A percentile compares a stretch with the other conserved stretches of the same genome.
Evolutionary conservation across 495 filamentous ascomycete genomes (phyloP).

Genomic region (Alectoria sarmentosa): DNA sequence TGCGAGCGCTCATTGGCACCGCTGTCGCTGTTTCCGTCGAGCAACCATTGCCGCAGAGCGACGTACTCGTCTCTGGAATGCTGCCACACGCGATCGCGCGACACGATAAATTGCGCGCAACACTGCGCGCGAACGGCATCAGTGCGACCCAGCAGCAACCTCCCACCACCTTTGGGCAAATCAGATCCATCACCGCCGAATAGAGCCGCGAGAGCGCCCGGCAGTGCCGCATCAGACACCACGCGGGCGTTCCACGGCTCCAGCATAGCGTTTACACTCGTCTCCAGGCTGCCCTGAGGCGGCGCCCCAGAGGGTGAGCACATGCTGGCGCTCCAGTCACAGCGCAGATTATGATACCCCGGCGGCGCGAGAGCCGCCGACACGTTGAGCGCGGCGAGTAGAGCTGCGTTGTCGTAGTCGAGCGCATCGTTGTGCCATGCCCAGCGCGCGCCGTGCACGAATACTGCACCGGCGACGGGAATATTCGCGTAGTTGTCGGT

Average conservation of each 20-base stretch:
- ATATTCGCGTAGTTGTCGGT: neutral
- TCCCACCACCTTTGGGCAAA: neutral
- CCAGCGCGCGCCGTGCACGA: neutral
- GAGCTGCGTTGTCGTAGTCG: constrained; percentile 27
- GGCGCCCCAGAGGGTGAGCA: neutral
- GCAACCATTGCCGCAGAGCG: neutral
- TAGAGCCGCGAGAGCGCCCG: neutral
- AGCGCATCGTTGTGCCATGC: neutral
- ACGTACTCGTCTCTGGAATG: neutral
- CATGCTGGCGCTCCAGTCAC: constrained; percentile 1
- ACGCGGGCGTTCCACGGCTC: neutral
- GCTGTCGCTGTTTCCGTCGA: neutral
- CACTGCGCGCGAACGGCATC: neutral
- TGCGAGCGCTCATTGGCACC: neutral
- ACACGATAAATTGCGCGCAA: neutral
- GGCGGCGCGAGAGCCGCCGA: neutral
- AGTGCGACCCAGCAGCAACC: neutral
- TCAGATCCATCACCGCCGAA: neutral
- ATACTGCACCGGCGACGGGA: neutral
- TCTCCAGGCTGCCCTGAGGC: neutral
- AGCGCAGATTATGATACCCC: neutral
- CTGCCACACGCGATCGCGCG: neutral
- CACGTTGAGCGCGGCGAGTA: constrained; percentile 40
- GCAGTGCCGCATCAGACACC: neutral
- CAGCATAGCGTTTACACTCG: neutral